These are phyloP conservation scores for Tephrocybe sp. DNA, from an alignment of 768 basidiomycete species.

Conservation along the genomic window DNA sequence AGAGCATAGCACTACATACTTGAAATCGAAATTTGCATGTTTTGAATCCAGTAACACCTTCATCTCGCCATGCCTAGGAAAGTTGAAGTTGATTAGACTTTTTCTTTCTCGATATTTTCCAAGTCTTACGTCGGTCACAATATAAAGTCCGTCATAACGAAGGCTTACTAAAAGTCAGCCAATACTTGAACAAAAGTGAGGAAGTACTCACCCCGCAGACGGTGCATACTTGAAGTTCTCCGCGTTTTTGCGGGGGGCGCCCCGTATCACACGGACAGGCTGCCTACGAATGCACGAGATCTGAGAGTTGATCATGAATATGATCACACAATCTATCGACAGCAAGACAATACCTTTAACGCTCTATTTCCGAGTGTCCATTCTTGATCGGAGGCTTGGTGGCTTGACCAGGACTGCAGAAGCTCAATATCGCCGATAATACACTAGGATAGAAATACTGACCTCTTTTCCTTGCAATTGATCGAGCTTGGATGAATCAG, in stretches of 20 bases:
- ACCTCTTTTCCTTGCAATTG: slow-evolving; percentile 18
- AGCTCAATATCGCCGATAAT: neutral
- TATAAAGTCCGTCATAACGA: slow-evolving; percentile 27
- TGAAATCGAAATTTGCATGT: slow-evolving; percentile 22
- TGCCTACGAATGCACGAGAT: slow-evolving; percentile 24
- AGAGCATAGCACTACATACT: slow-evolving; percentile 4
- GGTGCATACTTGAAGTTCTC: slow-evolving; percentile 20
- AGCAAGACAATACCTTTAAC: slow-evolving; percentile 11
- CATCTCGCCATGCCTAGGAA: slow-evolving; percentile 17
- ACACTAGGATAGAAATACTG: neutral
- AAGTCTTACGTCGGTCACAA: slow-evolving; percentile 14
- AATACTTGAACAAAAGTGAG: neutral
- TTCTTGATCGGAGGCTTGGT: slow-evolving; percentile 29
- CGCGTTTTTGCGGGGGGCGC: slow-evolving; percentile 13
- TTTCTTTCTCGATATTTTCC: neutral
- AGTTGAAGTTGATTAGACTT: neutral
- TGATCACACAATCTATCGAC: neutral
- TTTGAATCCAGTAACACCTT: slow-evolving; percentile 19
- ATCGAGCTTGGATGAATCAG: slow-evolving; percentile 8
- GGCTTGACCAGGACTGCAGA: slow-evolving; percentile 26
- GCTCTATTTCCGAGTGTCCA: slow-evolving; percentile 21
- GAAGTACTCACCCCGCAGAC: slow-evolving; percentile 18
- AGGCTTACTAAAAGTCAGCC: slow-evolving; percentile 11
- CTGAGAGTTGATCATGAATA: slow-evolving; percentile 13
- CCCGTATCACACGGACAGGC: slow-evolving; percentile 39